phyloP scores from a whole-genome alignment of 805 yeast genomes.

The Blastobotrys chiropterorum region DNA sequence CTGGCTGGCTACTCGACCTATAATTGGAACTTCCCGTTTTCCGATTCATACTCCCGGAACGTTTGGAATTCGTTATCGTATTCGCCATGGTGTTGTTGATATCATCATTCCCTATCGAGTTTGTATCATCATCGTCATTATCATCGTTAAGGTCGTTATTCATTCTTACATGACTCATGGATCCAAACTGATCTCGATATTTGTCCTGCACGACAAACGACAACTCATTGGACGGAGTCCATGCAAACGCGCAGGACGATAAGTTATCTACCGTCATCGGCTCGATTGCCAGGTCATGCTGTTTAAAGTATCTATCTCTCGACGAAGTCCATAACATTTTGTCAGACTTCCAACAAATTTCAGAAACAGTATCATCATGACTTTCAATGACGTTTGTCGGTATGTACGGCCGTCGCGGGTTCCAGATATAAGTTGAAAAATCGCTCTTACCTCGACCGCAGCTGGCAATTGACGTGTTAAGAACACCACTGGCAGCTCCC shows the following conservation, averaged over 20 bases:
- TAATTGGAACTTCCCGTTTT: conserved; percentile 1
- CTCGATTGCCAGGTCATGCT: conserved; percentile 42
- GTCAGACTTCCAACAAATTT: conserved; percentile 50
- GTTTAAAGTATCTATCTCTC: conserved; percentile 43
- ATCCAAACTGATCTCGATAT: conserved; percentile 1
- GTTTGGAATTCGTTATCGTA: conserved; percentile 1
- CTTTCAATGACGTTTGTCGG: conserved; percentile 52
- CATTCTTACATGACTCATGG: neutral
- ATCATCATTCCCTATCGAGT: neutral
- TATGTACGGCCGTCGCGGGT: conserved; percentile 60
- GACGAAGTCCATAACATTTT: conserved; percentile 44
- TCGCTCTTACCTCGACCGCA: conserved; percentile 65
- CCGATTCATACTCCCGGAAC: neutral
- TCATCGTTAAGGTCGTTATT: neutral
- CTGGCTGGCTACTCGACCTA: neutral
- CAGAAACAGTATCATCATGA: conserved; percentile 48
- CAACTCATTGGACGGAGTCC: conserved; percentile 52
- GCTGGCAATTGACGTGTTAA: conserved; percentile 48
- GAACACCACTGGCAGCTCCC: conserved; percentile 6
- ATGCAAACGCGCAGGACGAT: conserved; percentile 45
- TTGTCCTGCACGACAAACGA: conserved; percentile 34
- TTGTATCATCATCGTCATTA: neutral
- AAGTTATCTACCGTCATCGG: conserved; percentile 45
- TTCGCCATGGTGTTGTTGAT: neutral
- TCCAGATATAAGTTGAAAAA: conserved; percentile 59